These are phyloP conservation scores for Scheffersomyces insectosa DNA, from an alignment of 1,139 yeast genomes.

Conservation along the genomic window DNA sequence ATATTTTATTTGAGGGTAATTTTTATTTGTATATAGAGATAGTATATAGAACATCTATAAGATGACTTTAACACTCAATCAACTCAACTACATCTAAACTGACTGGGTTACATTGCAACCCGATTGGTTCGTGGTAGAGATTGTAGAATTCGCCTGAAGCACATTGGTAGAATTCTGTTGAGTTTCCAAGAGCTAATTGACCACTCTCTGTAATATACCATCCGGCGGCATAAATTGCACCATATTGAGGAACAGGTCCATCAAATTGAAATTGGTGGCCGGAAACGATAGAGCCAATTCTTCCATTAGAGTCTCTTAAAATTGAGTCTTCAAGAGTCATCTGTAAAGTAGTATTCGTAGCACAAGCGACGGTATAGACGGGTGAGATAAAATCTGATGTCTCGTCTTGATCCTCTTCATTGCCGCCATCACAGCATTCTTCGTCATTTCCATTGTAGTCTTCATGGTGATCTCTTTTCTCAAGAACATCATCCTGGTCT, in stretches of 20 bases:
- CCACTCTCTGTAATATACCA: conserved; percentile 43
- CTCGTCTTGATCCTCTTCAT: conserved; percentile 3
- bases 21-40: conserved; percentile 3
- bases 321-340: conserved; percentile 35
- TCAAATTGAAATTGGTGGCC: conserved; percentile 48
- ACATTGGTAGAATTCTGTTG: conserved; percentile 41
- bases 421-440: conserved; percentile 3
- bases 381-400: conserved; percentile 20
- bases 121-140: conserved; percentile 36
- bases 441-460: conserved; percentile 3
- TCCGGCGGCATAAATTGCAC: conserved; percentile 43
- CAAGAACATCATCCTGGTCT: not conserved
- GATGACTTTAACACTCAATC: conserved; percentile 24
- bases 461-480: conserved; percentile 1
- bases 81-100: conserved; percentile 38
- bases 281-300: conserved; percentile 46
- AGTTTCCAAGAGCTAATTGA: conserved; percentile 37
- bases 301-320: conserved; percentile 33
- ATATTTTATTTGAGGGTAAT: conserved; percentile 10
- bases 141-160: conserved; percentile 46
- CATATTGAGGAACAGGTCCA: conserved; percentile 46
- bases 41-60: not conserved
- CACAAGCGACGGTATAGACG: conserved; percentile 36
- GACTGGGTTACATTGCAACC: conserved; percentile 37
- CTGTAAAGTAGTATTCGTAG: conserved; percentile 29